Evolutionary conservation across 345 rosid species (phyloP).

Genomic region (Carallia pectinifolia): DNA sequence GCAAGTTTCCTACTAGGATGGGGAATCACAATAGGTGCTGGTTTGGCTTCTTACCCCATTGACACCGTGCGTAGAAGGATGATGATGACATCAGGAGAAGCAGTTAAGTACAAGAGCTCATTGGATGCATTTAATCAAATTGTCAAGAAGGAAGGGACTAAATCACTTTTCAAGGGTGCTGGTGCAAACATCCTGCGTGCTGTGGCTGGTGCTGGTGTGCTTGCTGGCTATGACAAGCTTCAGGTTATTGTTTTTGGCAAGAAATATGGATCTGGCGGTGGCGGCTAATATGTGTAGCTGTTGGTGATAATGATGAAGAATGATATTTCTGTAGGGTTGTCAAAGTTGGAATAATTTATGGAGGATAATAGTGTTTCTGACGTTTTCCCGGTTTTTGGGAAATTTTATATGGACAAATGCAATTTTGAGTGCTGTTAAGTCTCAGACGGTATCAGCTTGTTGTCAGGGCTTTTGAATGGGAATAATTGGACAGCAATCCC

Average conservation of each 20-base stretch:
- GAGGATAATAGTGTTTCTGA: not conserved
- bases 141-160: slow-evolving; percentile 74
- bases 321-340: not conserved
- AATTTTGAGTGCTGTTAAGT: slow-evolving; percentile 1
- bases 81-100: slow-evolving; percentile 98
- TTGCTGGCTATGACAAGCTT: slow-evolving; percentile 84
- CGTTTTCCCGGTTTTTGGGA: not conserved
- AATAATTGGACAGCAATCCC: not conserved
- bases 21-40: slow-evolving; percentile 88
- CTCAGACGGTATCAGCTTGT: not conserved
- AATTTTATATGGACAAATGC: not conserved
- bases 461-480: not conserved
- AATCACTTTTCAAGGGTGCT: slow-evolving; percentile 87
- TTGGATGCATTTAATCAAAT: slow-evolving; percentile 70
- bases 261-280: slow-evolving; percentile 86
- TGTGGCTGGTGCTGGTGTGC: slow-evolving; percentile 90
- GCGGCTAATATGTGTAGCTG: not conserved
- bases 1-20: slow-evolving; percentile 89
- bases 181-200: slow-evolving; percentile 95
- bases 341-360: not conserved
- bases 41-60: slow-evolving; percentile 82
- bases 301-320: slow-evolving; percentile 2
- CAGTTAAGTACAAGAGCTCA: slow-evolving; percentile 84
- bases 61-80: slow-evolving; percentile 95
- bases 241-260: slow-evolving; percentile 78